These are phyloP conservation scores for Pseudogymnoascus sp. DNA, from an alignment of 2,329 filamentous ascomycete species.

Conservation along the genomic window DNA sequence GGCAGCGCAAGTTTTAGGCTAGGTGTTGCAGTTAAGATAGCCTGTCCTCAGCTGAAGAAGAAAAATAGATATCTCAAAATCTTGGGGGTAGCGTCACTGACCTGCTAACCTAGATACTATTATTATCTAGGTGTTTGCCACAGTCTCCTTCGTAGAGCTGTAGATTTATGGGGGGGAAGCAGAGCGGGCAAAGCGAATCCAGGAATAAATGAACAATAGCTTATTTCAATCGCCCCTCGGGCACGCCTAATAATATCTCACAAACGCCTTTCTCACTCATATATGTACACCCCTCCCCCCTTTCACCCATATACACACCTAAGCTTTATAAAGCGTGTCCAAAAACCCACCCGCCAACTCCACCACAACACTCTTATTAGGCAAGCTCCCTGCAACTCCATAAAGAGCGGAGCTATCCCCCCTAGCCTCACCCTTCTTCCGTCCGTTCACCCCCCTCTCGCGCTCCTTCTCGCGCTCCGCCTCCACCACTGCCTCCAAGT, in stretches of 20 bases:
- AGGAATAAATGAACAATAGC: not conserved
- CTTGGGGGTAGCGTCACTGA: too few relatives aligned
- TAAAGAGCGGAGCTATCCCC: slow-evolving; percentile 85
- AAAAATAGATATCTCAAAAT: too few relatives aligned
- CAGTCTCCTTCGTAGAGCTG: too few relatives aligned
- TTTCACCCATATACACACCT: slow-evolving; percentile 19
- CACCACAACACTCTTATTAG: slow-evolving; percentile 90
- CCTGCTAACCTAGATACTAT: too few relatives aligned
- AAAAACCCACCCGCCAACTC: slow-evolving; percentile 86
- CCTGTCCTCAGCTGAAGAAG: too few relatives aligned
- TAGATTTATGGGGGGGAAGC: too few relatives aligned
- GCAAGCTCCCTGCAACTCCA: slow-evolving; percentile 87
- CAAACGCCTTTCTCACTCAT: not conserved
- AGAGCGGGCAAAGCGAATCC: not conserved
- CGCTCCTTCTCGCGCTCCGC: slow-evolving; percentile 75
- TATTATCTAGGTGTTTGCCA: too few relatives aligned
- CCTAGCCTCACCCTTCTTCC: slow-evolving; percentile 54
- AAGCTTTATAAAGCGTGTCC: slow-evolving; percentile 87
- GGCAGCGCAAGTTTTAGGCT: not conserved
- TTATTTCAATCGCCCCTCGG: not conserved
- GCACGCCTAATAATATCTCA: not conserved
- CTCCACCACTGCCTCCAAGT: slow-evolving; percentile 59
- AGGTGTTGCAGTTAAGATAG: not conserved
- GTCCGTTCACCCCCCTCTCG: slow-evolving; percentile 60
- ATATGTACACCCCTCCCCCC: not conserved